Evolutionary conservation across 2,329 filamentous ascomycete genomes (phyloP).

Genomic region (Myriosclerotinia duriaeana): DNA sequence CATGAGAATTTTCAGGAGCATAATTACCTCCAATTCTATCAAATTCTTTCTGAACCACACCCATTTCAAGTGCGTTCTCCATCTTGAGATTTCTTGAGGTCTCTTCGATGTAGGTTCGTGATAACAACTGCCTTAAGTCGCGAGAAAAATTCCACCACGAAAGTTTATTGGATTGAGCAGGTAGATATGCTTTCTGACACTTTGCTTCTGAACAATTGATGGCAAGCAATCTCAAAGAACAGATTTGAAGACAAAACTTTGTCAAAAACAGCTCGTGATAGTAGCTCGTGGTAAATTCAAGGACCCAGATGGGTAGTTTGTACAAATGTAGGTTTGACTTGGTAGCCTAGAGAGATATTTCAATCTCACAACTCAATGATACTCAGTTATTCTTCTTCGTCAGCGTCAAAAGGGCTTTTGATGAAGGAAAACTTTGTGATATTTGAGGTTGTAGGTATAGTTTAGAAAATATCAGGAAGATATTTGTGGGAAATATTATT

Average conservation of each 20-base stretch:
- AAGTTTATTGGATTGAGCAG: not conserved
- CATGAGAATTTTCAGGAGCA: constrained; percentile 22
- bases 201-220: not conserved
- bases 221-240: constrained; percentile 1
- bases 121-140: constrained; percentile 1
- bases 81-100: constrained; percentile 23
- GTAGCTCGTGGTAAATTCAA: constrained; percentile 1
- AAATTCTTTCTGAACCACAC: constrained; percentile 1
- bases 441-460: not conserved
- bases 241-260: constrained; percentile 5
- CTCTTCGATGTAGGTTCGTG: constrained; percentile 7
- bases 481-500: not conserved
- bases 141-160: constrained; percentile 13
- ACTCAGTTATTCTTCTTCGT: constrained; percentile 6
- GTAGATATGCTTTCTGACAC: not conserved
- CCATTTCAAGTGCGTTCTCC: constrained; percentile 5
- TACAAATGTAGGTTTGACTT: constrained; percentile 18
- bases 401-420: not conserved
- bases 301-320: constrained; percentile 5
- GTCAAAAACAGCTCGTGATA: not conserved
- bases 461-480: not conserved
- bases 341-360: constrained; percentile 17
- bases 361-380: constrained; percentile 11
- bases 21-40: constrained; percentile 24
- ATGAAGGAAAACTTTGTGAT: not conserved